Percentiles rank a stretch among this genome's conserved stretches.
Conservation (phyloP, 305 asterid species). For the Solanum hybrid region DNA sequence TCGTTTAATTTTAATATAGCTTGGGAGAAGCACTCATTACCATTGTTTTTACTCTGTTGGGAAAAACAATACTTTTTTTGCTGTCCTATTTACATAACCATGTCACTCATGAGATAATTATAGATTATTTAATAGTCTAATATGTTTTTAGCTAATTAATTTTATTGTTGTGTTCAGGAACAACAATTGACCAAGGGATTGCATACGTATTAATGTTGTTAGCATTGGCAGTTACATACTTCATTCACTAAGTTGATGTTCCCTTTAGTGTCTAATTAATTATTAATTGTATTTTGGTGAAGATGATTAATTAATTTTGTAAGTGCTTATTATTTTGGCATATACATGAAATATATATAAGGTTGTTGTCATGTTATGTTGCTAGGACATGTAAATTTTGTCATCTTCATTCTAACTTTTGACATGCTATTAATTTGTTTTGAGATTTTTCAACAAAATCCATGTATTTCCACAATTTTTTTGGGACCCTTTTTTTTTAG, state of each 20-base stretch:
- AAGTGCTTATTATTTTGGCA: not conserved
- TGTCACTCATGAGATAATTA: not conserved
- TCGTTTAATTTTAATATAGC: not conserved
- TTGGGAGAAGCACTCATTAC: not conserved
- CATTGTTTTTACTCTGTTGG: not conserved
- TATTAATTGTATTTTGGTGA: not conserved
- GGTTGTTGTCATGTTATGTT: not conserved
- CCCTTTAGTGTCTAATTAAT: constrained; percentile 18
- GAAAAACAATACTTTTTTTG: not conserved
- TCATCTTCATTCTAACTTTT: not conserved
- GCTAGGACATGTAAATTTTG: not conserved
- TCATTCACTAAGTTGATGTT: constrained; percentile 45
- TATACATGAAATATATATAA: not conserved
- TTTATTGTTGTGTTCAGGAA: constrained; percentile 27
- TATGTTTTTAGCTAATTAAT: not conserved
- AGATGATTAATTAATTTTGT: not conserved
- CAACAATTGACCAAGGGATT: constrained; percentile 61
- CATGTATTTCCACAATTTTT: not conserved
- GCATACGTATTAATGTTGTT: constrained; percentile 53
- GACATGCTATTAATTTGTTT: not conserved
- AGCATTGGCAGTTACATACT: constrained; percentile 59
- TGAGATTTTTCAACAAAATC: not conserved
- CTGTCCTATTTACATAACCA: not conserved
- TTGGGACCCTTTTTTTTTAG: not conserved
- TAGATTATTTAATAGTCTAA: not conserved